A percentile compares a stretch with the other conserved stretches of the same genome.
These are phyloP conservation scores for Paramecium biaurelia DNA, from an alignment of 73 alveolate genomes.

Conservation along the genomic window DNA sequence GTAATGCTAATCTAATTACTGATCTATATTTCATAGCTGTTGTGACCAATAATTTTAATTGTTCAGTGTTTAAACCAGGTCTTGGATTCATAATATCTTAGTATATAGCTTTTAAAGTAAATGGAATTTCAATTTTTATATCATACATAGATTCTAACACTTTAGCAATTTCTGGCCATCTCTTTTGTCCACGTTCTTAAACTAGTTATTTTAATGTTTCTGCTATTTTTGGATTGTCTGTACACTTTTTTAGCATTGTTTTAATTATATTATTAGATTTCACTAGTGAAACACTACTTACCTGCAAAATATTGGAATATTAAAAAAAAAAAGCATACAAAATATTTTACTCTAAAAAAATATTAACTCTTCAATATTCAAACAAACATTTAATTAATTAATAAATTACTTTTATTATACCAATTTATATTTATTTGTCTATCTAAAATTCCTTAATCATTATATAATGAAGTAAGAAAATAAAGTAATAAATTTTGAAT, in stretches of 20 bases:
- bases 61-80: not conserved
- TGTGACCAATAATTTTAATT: not conserved
- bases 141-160: not conserved
- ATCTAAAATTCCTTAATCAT: not conserved
- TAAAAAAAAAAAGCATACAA: not conserved
- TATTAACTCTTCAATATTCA: not conserved
- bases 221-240: not conserved
- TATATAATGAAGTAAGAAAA: too few species aligned
- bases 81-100: not conserved
- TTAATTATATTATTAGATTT: not conserved
- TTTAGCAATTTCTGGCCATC: not conserved
- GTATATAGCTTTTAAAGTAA: not conserved
- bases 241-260: not conserved
- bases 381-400: not conserved
- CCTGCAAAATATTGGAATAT: not conserved
- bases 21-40: not conserved
- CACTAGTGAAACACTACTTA: not conserved
- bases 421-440: not conserved
- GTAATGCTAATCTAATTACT: not conserved
- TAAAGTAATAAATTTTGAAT: too few species aligned
- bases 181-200: not conserved
- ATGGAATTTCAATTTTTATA: not conserved
- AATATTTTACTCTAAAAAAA: not conserved
- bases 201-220: not conserved
- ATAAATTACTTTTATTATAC: not conserved